Conservation (phyloP, 208 protist species). For the Trypanosoma melophagium region DNA sequence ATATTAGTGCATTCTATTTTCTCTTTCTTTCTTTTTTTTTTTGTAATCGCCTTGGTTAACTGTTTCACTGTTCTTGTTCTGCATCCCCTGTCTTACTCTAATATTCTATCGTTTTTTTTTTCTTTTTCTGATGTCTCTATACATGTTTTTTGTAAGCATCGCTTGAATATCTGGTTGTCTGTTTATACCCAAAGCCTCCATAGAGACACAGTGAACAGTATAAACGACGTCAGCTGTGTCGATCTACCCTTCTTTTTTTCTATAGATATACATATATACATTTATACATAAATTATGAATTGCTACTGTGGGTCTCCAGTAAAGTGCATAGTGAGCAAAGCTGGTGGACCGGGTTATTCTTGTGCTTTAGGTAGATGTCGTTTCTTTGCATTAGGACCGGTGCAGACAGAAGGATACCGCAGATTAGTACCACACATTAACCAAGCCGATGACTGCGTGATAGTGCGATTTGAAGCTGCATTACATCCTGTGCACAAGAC, state of each 20-base stretch:
- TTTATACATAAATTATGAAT: conserved; percentile 45
- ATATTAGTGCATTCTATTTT: not conserved
- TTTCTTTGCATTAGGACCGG: conserved; percentile 54
- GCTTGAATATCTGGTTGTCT: too few relatives aligned
- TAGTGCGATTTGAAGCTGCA: conserved; percentile 74
- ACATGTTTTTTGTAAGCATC: too few relatives aligned
- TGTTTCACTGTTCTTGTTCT: not conserved
- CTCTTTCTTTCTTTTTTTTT: not conserved
- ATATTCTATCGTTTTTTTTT: conserved; percentile 3
- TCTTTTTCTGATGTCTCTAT: not conserved
- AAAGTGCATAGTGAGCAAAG: conserved; percentile 40
- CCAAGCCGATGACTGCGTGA: conserved; percentile 31
- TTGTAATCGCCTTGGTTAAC: not conserved
- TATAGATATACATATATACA: too few relatives aligned
- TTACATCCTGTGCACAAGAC: conserved; percentile 50
- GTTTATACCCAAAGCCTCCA: too few relatives aligned
- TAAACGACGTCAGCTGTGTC: too few relatives aligned
- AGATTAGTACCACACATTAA: conserved; percentile 42
- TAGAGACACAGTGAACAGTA: too few relatives aligned
- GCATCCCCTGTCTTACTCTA: not conserved
- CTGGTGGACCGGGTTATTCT: conserved; percentile 56
- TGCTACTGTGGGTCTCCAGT: conserved; percentile 64
- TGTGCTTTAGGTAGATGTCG: conserved; percentile 59
- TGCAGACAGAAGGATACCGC: conserved; percentile 66
- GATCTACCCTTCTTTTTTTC: too few relatives aligned